phyloP scores from a whole-genome alignment of 352 stramenopile genomes.

The Globisporangium paddicum region DNA sequence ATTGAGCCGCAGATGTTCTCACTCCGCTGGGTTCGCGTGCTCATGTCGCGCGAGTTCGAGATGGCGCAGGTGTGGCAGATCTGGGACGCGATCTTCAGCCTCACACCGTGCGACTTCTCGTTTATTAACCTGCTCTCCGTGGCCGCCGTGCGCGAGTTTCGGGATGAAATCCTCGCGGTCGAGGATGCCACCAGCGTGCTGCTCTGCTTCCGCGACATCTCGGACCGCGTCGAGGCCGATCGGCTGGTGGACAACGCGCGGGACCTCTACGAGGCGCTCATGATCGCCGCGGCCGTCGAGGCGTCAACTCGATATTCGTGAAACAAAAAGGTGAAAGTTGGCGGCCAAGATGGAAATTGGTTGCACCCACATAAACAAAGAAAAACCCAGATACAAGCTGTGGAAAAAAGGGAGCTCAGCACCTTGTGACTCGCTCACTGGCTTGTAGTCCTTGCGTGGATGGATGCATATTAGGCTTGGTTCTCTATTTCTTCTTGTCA shows the following conservation, averaged over 20 bases:
- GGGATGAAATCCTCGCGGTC: conserved; percentile 51
- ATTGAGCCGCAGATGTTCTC: conserved; percentile 73
- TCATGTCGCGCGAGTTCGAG: conserved; percentile 75
- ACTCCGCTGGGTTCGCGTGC: conserved; percentile 66
- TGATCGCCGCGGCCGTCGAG: conserved; percentile 57
- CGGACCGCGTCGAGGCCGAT: conserved; percentile 40
- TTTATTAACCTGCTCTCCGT: conserved; percentile 79
- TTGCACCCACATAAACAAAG: background rate
- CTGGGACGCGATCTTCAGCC: conserved; percentile 74
- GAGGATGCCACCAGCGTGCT: conserved; percentile 61
- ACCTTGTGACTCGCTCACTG: background rate
- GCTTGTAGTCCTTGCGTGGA: conserved; percentile 23
- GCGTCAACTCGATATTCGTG: conserved; percentile 24
- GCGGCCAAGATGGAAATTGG: background rate
- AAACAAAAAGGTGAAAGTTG: background rate
- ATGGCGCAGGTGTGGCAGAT: conserved; percentile 72
- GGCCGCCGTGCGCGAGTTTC: conserved; percentile 60
- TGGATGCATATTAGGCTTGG: background rate
- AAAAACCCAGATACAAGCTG: background rate
- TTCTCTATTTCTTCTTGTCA: conserved; percentile 29
- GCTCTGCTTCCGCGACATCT: conserved; percentile 50
- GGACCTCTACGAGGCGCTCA: conserved; percentile 61
- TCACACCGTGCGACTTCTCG: conserved; percentile 64
- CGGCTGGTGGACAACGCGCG: conserved; percentile 50
- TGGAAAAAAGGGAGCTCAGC: background rate